Base-by-base conservation (phyloP, 352 stramenopile genomes). In the Phytophthora foliorum region DNA sequence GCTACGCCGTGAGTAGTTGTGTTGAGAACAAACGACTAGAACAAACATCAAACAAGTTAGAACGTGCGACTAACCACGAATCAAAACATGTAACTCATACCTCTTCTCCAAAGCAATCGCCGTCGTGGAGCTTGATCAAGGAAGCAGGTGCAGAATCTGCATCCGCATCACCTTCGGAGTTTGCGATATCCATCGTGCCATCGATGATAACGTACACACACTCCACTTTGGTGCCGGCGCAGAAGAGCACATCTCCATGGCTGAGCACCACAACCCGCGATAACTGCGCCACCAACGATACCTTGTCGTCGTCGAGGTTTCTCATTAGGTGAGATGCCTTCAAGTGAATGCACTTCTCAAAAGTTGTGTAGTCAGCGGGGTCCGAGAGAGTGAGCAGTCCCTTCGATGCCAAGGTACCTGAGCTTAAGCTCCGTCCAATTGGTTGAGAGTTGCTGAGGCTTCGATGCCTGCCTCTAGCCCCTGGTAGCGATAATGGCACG, bases 101-200 rank as follows among this genome's bases (percentile, higher is more conserved):
- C 82, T 94, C 85, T 84, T 94, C 87, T n/a, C 88, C 88, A 63
- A 96, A 94, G 51, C 85, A 94, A 19, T 91, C 84, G 0, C 86
- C 86, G 25, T 80, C 72, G n/a, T 78, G 84, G 13, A 93, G 75
- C 36, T 94, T 86, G 16, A 81, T 63, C 17, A 65, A 71, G 8
- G 63, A 58, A 46, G 60, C 36, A 2, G 42, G 4, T 11, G 42
- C 31, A 1, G 29, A 25, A 2, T 45, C 34, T 7, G 59, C 50
- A 24, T 34, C 22, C 9, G 54, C 32, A 21, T 72, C 75, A 19
- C 16, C 51, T 49, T 57, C 42, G 2, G 65, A 27, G 6, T 48
- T 63, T 6, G 46, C 72, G 21, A 93, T 86, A 19, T 85, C 72
- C 8, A 96, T 69, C 14, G 82, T 83, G 41, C 89, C 89, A 67